Evolutionary conservation across 202 grass and related monocot genomes (phyloP), one percentile per base, ranked within the genome.

Genomic region (Saccharum hybrid): DNA sequence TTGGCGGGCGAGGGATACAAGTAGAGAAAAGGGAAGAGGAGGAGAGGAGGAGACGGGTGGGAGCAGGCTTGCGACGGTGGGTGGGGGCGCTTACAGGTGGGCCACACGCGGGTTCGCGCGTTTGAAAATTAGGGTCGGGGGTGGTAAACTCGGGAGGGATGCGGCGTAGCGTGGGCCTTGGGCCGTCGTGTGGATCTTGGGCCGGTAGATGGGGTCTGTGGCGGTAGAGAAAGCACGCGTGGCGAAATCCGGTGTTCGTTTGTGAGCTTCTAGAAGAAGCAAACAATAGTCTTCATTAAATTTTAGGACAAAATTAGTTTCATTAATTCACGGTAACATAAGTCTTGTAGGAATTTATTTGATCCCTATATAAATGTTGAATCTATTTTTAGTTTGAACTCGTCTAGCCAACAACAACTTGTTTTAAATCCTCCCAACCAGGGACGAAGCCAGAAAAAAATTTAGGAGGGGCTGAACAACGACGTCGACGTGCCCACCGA

Each of bases 1-100:
- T 90, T 90, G 88, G 88, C 88, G 88, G 88, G 88, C 88, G 88
- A 60, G 49, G 80, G 81, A 90, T 76, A 87, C 76, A 81, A 80
- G 69, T 74, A 85, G 71, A 1, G 39, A 26, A 9, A 12, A n/a
- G 40, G 43, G 60, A 6, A 28, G 75, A 57, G 39, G 5, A 60
- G 54, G 23, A 8, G 37, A 61, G 13, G 46, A 56, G 68, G 49
- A 45, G 75, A 19, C 26, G 54, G 80, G 40, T n/a, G 6, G 43
- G 74, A 30, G 62, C 63, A 37, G 18, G 1, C 57, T 13, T 63
- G 88, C 19, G 19, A 70, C 45, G 42, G 54, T 80, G 68, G 75
- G 75, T 79, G 80, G 54, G 40, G 3, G 6, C 38, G 16, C 67
- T 63, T 26, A 12, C 42, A 18, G 75, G 88, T 72, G 84, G 84